Base-by-base conservation (phyloP, 2,329 filamentous ascomycete species). In the Sporothrix curviconia region DNA sequence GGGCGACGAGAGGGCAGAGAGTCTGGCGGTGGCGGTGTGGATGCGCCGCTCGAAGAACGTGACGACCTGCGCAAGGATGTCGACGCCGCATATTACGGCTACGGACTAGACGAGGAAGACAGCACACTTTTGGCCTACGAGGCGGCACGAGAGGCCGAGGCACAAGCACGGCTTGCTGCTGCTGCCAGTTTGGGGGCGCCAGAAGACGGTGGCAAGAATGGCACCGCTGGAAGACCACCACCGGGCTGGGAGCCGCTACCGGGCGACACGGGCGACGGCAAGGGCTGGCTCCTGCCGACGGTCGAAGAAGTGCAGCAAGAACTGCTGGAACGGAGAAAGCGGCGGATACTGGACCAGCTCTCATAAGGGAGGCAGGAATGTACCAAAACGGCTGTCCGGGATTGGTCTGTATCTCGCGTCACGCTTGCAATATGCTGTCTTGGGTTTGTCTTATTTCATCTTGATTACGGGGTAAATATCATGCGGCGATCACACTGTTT, bases 21-120 rank as follows among this genome's bases (percentile, higher is more conserved):
- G n/a, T n/a, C n/a, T 4, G 39, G 39, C 4, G 78, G 36, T 37
- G 46, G 15, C 17, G 34, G 15, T 14, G 32, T 14, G 15, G 58
- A 56, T 4, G 40, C 40, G 17, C 81, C 84, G 2, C 72, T 83
- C 8, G 86, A 90, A 67, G 80, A 81, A 60, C 78, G 87, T 64
- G 83, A 84, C 52, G 88, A 90, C 65, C 69, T 91, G 64, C 75
- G 86, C 60, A 85, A 82, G 72, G 82, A 86, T 64, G 92, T 99
- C 8, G 90, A 99, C 72, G 94, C 94, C 12, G 87, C 86, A 32
- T 99, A 99, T 72, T 99, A 96, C 71, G 94, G 94, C 40, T 99
- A 95, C 71, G 92, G 91, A 60, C 80, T 92, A 7, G 90, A 92
- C 64, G 92, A 97, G 71, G 94, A 97, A 71, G 90, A 96, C 70